phyloP scores from a whole-genome alignment of 805 yeast genomes.

The Zygosaccharomyces pseudorouxii region DNA sequence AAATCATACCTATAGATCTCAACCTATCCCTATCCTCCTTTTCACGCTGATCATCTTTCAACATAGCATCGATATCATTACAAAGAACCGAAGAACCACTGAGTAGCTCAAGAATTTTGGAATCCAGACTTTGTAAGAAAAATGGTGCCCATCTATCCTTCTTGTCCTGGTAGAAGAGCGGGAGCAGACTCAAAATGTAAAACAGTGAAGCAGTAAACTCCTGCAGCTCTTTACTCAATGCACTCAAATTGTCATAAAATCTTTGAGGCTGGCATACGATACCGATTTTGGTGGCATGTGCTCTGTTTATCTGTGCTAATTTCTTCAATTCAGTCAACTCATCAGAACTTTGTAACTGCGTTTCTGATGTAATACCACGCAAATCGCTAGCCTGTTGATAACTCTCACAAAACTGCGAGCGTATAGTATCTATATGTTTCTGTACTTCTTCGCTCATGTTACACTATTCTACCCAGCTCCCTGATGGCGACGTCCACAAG shows the following conservation, averaged over 20 bases:
- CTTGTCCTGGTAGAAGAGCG: constrained; percentile 26
- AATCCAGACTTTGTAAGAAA: constrained; percentile 21
- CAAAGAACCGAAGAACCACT: constrained; percentile 22
- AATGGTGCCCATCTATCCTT: constrained; percentile 22
- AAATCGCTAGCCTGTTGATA: constrained; percentile 20
- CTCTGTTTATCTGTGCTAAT: constrained; percentile 54
- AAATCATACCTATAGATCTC: constrained; percentile 58
- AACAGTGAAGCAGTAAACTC: constrained; percentile 26
- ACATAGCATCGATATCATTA: constrained; percentile 20
- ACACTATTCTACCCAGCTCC: not conserved
- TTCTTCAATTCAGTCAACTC: constrained; percentile 50
- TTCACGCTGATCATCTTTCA: constrained; percentile 17
- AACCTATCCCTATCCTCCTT: constrained; percentile 41
- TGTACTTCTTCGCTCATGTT: constrained; percentile 4
- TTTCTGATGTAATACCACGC: constrained; percentile 21
- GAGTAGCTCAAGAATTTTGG: constrained; percentile 19
- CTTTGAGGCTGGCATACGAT: constrained; percentile 28
- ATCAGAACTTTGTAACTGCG: constrained; percentile 27
- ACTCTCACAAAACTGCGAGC: constrained; percentile 23
- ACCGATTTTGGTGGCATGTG: constrained; percentile 69
- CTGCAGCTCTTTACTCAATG: constrained; percentile 29
- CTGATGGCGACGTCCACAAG: not conserved
- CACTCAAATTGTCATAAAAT: constrained; percentile 21
- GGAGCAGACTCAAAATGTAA: constrained; percentile 26
- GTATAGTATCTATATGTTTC: constrained; percentile 19